phyloP scores from a whole-genome alignment of 2,329 filamentous ascomycete genomes.

The Didymellaceae sp. region DNA sequence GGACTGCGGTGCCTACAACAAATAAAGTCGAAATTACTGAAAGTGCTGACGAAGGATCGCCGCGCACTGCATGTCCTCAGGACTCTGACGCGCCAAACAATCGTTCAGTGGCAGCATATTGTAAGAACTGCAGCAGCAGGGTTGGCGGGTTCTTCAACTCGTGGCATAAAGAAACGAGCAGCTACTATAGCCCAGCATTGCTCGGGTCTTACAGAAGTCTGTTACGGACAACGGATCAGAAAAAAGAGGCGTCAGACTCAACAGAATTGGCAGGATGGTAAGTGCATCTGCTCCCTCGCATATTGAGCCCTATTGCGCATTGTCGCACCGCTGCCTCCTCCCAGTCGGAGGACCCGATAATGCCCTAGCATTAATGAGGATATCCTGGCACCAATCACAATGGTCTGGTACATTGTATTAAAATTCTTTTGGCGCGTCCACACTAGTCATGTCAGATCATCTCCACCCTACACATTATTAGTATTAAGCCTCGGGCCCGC shows the following conservation, averaged over 20 bases:
- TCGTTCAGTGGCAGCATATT: slow-evolving; percentile 38
- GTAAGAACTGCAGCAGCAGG: slow-evolving; percentile 34
- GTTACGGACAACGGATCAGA: slow-evolving; percentile 33
- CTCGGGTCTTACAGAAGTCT: slow-evolving; percentile 43
- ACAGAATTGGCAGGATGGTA: slow-evolving; percentile 49
- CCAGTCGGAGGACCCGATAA: slow-evolving; percentile 36
- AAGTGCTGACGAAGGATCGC: slow-evolving; percentile 22
- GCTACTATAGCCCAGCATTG: slow-evolving; percentile 45
- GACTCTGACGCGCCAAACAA: slow-evolving; percentile 18
- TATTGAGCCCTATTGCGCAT: slow-evolving; percentile 26
- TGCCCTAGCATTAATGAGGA: slow-evolving; percentile 39
- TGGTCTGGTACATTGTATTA: slow-evolving; percentile 35
- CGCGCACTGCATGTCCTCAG: neutral
- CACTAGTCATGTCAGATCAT: slow-evolving; percentile 45
- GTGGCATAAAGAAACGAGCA: slow-evolving; percentile 44
- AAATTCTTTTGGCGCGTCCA: slow-evolving; percentile 45
- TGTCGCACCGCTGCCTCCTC: slow-evolving; percentile 39
- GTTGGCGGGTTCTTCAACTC: slow-evolving; percentile 49
- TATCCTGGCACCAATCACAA: slow-evolving; percentile 44
- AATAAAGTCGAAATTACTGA: slow-evolving; percentile 17
- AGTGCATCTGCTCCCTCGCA: slow-evolving; percentile 32
- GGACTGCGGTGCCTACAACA: slow-evolving; percentile 3
- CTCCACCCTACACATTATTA: slow-evolving; percentile 48
- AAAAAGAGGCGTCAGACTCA: slow-evolving; percentile 36
- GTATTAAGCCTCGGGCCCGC: slow-evolving; percentile 36